Conservation (phyloP, 805 yeast genomes). For the Naumovozyma castellii region DNA sequence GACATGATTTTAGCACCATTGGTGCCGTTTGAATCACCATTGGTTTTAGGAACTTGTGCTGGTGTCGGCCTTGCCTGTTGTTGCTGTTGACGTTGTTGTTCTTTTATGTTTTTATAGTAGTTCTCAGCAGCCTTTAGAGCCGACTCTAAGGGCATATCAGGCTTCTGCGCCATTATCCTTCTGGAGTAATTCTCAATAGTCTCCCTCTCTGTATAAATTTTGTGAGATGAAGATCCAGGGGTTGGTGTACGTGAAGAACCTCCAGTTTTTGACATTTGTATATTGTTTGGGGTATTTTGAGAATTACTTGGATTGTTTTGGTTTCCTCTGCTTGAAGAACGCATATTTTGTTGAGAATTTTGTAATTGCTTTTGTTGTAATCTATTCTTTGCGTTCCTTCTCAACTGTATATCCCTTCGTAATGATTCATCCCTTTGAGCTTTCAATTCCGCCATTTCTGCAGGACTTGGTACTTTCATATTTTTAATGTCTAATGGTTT, state of each 20-base stretch:
- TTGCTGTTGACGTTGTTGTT: slow-evolving; percentile 19
- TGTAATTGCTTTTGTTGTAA: slow-evolving; percentile 22
- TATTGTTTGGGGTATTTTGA: neutral
- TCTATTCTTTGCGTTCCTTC: slow-evolving; percentile 26
- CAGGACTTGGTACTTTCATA: slow-evolving; percentile 64
- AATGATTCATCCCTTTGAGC: slow-evolving; percentile 77
- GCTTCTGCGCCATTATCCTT: slow-evolving; percentile 26
- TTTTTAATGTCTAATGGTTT: slow-evolving; percentile 34
- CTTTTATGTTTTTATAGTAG: slow-evolving; percentile 18
- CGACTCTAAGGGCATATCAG: slow-evolving; percentile 24
- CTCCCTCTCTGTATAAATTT: slow-evolving; percentile 22
- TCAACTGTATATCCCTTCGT: slow-evolving; percentile 46
- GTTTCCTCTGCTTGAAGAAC: neutral
- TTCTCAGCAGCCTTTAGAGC: slow-evolving; percentile 30
- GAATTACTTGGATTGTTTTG: neutral
- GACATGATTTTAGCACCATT: slow-evolving; percentile 15
- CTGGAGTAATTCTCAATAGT: slow-evolving; percentile 26
- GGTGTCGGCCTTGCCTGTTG: slow-evolving; percentile 28
- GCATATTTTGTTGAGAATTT: slow-evolving; percentile 5
- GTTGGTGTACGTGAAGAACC: neutral
- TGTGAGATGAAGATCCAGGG: slow-evolving; percentile 4
- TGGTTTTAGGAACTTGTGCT: slow-evolving; percentile 6
- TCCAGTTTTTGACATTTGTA: neutral
- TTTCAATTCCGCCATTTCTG: slow-evolving; percentile 74
- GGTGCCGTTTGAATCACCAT: neutral